Evolutionary conservation across 345 rosid species (phyloP), one percentile per base, ranked within the genome.

Genomic region (Arabis alpina): DNA sequence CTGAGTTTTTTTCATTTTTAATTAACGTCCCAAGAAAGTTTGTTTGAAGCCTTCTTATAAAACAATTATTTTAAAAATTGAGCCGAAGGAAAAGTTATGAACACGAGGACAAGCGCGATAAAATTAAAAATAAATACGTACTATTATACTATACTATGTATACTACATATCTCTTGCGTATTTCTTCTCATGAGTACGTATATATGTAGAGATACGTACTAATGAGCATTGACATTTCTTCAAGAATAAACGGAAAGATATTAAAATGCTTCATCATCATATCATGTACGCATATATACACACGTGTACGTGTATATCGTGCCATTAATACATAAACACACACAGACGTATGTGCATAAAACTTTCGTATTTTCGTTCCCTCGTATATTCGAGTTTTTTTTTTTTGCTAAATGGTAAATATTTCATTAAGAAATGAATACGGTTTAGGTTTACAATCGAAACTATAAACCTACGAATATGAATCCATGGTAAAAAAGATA

Each of bases 21-120:
- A 50, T 80, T 80, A 80, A 78, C 81, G 80, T 77, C 55, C 70
- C 75, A 57, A 77, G 67, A 70, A 59, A 64, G 48, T 68, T 61
- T 68, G 79, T 68, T 75, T 62, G 48, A 54, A 68, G 68, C 19
- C 45, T 59, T 67, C 63, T 60, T 27, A 9, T 40, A 9, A 50
- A 34, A 65, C 41, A 23, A 3, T 19, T 66, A 47, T 10, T 65
- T 2, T n/a, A 0, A 48, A 67, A 36, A 13, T 48, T 24, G 30
- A 68, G 70, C 39, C 45, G 59, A 45, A 50, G 57, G 64, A 61
- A 61, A 39, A 6, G 32, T 74, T 59, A 51, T 50, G 59, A 73
- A 57, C 72, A 66, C 72, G 61, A 66, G 72, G 67, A 58, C 50
- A 66, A 59, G 32, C 10, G 24, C 54, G 64, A 47, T 7, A 25